These are phyloP conservation scores for Stellera chamaejasme DNA, from an alignment of 345 rosid species.

Conservation along the genomic window DNA sequence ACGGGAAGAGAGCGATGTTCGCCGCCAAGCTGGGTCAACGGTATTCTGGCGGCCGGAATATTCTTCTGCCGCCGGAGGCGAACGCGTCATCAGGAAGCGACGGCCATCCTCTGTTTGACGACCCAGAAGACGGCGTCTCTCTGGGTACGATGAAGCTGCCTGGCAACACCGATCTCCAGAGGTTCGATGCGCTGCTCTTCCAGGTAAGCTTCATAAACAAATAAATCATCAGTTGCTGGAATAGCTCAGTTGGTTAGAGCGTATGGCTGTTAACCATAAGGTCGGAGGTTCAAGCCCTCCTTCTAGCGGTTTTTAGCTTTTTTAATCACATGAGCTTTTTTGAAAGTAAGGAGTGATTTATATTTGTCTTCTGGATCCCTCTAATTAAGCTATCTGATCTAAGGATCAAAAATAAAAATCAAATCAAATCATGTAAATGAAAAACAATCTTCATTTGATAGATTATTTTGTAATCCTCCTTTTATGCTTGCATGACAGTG, in stretches of 20 bases:
- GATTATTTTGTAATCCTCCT: too few species aligned
- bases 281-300: conserved; percentile 84
- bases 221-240: conserved; percentile 26
- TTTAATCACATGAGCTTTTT: neutral
- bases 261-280: conserved; percentile 85
- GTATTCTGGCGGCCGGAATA: conserved; percentile 6
- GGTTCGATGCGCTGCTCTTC: conserved; percentile 63
- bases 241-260: conserved; percentile 86
- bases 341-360: too few species aligned
- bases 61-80: conserved; percentile 5
- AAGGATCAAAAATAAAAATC: neutral
- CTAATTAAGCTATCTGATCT: neutral
- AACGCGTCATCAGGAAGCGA: conserved; percentile 27
- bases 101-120: conserved; percentile 30
- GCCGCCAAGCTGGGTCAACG: neutral
- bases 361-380: too few species aligned
- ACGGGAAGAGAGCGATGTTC: neutral
- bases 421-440: neutral
- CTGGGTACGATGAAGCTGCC: conserved; percentile 87
- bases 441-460: neutral
- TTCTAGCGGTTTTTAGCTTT: conserved; percentile 20
- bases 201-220: conserved; percentile 30
- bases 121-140: conserved; percentile 55
- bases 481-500: conserved; percentile 40
- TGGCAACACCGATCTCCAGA: conserved; percentile 38